These are phyloP conservation scores for Gynochthodes officinalis DNA, from an alignment of 257 asterid genomes.

Conservation along the genomic window DNA sequence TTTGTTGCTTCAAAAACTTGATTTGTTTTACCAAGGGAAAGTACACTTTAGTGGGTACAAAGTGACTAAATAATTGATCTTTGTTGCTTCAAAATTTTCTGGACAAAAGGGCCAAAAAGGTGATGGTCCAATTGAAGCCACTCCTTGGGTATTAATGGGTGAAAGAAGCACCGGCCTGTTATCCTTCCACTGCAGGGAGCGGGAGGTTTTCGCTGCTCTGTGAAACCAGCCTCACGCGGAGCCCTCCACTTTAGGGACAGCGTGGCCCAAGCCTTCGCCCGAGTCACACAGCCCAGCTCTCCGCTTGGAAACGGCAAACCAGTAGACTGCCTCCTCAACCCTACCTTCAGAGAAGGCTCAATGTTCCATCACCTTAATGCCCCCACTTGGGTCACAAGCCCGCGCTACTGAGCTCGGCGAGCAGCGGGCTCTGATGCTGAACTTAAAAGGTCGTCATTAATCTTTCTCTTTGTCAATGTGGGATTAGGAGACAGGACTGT, in stretches of 20 bases:
- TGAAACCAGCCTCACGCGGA: slow-evolving; percentile 24
- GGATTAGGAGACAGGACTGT: neutral
- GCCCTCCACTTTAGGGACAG: slow-evolving; percentile 13
- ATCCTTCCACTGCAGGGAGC: slow-evolving; percentile 25
- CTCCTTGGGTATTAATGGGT: neutral
- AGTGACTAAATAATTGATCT: no score
- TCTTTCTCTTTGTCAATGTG: neutral
- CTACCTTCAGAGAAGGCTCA: neutral
- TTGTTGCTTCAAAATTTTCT: no score
- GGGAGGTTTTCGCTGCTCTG: slow-evolving; percentile 27
- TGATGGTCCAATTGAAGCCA: slow-evolving; percentile 13
- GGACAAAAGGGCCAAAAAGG: neutral
- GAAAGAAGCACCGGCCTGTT: slow-evolving; percentile 1
- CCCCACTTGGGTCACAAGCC: slow-evolving; percentile 24
- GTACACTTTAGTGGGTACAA: no score
- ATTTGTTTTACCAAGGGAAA: no score
- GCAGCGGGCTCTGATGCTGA: fast-evolving
- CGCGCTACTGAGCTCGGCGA: slow-evolving; percentile 19
- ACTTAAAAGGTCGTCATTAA: neutral
- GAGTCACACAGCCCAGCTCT: neutral
- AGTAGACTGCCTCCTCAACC: neutral
- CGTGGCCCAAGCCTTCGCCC: neutral
- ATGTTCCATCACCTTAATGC: slow-evolving; percentile 1
- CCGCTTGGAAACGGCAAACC: slow-evolving; percentile 19
- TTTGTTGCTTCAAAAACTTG: no score